phyloP scores from a whole-genome alignment of 2,329 filamentous ascomycete species.

The Ophiostoma sp. region DNA sequence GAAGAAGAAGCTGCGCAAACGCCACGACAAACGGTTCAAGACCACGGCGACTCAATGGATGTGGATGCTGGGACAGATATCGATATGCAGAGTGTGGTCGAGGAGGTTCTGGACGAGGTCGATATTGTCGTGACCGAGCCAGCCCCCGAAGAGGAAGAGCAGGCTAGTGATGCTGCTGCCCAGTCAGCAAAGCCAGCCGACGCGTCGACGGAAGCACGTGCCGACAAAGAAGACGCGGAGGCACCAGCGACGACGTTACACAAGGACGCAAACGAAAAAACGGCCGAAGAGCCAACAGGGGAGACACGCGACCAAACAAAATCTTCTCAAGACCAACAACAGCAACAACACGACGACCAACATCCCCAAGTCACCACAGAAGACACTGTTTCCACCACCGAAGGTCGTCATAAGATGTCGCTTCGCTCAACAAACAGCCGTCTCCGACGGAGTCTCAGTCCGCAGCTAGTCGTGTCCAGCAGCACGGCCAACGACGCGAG shows the following conservation, averaged over 20 bases:
- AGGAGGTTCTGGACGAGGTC: neutral
- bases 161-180: neutral
- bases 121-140: neutral
- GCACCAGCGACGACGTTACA: constrained; percentile 1
- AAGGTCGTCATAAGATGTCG: constrained; percentile 27
- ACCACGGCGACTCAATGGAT: constrained; percentile 26
- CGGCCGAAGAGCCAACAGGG: neutral
- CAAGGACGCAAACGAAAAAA: neutral
- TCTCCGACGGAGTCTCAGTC: constrained; percentile 12
- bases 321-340: neutral
- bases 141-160: neutral
- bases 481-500: neutral
- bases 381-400: neutral
- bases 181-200: neutral
- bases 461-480: neutral
- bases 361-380: constrained; percentile 1
- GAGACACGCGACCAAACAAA: neutral
- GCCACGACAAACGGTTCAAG: neutral
- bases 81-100: constrained; percentile 26
- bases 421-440: constrained; percentile 25
- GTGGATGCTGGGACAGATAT: constrained; percentile 26
- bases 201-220: neutral
- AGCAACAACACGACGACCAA: neutral
- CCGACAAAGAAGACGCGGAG: neutral
- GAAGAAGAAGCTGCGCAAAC: neutral